These are phyloP conservation scores for Neopestalotiopsis clavispora DNA, from an alignment of 2,329 filamentous ascomycete genomes.

Conservation along the genomic window DNA sequence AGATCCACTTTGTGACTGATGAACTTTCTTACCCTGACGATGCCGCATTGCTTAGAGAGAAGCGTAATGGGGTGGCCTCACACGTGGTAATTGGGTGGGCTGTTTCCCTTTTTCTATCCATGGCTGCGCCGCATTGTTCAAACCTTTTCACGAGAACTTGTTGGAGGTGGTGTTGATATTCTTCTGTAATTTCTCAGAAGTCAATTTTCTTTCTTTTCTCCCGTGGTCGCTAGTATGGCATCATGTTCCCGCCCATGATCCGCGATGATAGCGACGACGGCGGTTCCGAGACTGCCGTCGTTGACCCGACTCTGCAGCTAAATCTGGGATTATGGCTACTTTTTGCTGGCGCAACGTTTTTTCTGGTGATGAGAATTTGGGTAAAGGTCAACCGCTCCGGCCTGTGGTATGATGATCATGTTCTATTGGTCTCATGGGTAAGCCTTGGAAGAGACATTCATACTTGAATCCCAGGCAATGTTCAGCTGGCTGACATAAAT, in stretches of 20 bases:
- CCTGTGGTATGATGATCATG: conserved; percentile 11
- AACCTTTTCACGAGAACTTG: not conserved
- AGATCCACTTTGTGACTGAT: not conserved
- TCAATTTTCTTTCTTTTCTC: not conserved
- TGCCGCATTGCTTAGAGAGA: not conserved
- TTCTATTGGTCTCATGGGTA: conserved; percentile 10
- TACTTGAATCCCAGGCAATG: not conserved
- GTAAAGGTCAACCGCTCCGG: not conserved
- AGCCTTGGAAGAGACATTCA: not conserved
- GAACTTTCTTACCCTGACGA: not conserved
- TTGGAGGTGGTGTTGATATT: not conserved
- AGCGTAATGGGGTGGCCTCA: no score
- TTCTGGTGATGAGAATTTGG: conserved; percentile 3
- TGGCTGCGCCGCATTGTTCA: not conserved
- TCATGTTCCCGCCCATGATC: conserved; percentile 1
- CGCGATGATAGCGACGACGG: conserved; percentile 1
- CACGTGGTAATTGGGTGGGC: not conserved
- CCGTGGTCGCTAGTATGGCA: not conserved
- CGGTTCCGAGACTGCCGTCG: not conserved
- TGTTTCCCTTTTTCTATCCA: not conserved
- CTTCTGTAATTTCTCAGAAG: not conserved
- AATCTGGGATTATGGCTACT: conserved; percentile 13
- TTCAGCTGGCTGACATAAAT: not conserved
- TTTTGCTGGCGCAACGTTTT: conserved; percentile 1
- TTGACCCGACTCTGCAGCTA: conserved; percentile 8